phyloP scores from a whole-genome alignment of 805 yeast species.

The Nakazawaea holstii region DNA sequence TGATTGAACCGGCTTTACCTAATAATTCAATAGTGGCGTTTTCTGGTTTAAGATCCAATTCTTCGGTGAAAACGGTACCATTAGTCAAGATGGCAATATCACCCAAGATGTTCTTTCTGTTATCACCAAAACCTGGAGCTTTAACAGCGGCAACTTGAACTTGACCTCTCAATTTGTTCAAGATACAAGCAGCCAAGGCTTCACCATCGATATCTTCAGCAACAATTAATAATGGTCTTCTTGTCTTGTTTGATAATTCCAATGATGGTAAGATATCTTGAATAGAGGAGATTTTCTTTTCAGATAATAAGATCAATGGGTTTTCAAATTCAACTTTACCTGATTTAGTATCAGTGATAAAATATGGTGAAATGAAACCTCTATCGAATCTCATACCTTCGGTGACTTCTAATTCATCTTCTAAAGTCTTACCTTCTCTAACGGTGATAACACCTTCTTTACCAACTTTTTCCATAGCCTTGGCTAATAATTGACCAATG shows the following conservation, averaged over 20 bases:
- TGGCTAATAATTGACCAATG: constrained; percentile 85
- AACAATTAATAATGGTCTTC: constrained; percentile 88
- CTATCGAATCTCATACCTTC: constrained; percentile 99
- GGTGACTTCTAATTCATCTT: constrained; percentile 92
- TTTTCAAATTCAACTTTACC: constrained; percentile 95
- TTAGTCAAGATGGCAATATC: constrained; percentile 94
- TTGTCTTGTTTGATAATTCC: constrained; percentile 85
- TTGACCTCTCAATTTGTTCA: constrained; percentile 97
- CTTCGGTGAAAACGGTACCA: constrained; percentile 89
- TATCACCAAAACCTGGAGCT: constrained; percentile 99
- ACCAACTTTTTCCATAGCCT: constrained; percentile 98
- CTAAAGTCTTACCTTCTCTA: constrained; percentile 94
- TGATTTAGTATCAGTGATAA: constrained; percentile 85
- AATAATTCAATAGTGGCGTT: constrained; percentile 84
- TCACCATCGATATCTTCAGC: constrained; percentile 98
- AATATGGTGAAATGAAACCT: constrained; percentile 95
- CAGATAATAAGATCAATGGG: constrained; percentile 82
- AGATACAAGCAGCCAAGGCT: constrained; percentile 95
- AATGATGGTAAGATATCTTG: constrained; percentile 90
- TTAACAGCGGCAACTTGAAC: constrained; percentile 96
- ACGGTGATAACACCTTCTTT: constrained; percentile 98
- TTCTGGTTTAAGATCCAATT: constrained; percentile 92
- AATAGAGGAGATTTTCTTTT: constrained; percentile 87
- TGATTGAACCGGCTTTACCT: constrained; percentile 88
- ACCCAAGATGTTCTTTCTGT: constrained; percentile 93